Base-by-base conservation (phyloP, 768 basidiomycete species). In the Lactarius quietus region DNA sequence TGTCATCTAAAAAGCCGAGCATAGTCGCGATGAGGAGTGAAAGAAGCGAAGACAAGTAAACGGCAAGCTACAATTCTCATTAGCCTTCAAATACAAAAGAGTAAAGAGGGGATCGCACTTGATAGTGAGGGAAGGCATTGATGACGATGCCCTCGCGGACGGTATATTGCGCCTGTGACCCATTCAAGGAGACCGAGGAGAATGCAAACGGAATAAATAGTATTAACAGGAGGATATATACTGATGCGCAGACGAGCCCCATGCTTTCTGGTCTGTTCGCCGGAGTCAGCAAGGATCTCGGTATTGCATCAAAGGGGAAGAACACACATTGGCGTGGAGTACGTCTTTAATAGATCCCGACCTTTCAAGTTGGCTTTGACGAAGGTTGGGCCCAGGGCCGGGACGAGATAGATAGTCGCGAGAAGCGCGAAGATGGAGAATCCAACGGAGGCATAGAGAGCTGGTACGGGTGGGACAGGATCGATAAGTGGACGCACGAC, bases 141-240 rank as follows among this genome's bases (percentile, higher is more conserved):
- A 89, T 80, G 15, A 85, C 80, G 26, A 90, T 83, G 2, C 88
- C 89, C 69, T 92, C 86, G 9, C 77, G 77, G 6, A 78, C 77
- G 41, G 78, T 81, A 35, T 66, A 66, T 48, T 63, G 75, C 73
- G 51, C 75, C 74, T 73, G 76, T 73, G 80, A 75, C 36, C 82
- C 80, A 61, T 77, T 81, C 35, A 81, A 74, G 52, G 90, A 82
- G 3, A 86, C 80, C 66, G 89, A 82, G 54, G 93, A 91, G 76
- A 97, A 99, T 0, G 93, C 92, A 72, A 98, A 95, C 0, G 96
- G 96, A 63, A 97, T 96, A 72, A 98, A 99, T 6, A 97, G 80
- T 63, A 93, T 92, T 68, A 99, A 78, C 48, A 89, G 77, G 48
- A 92, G 82, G 64, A 97, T 89, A 74, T 98, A 98, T 62, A 95